Base-by-base conservation (phyloP, 176 grass and related monocot species). In the Triticum timopheevii region DNA sequence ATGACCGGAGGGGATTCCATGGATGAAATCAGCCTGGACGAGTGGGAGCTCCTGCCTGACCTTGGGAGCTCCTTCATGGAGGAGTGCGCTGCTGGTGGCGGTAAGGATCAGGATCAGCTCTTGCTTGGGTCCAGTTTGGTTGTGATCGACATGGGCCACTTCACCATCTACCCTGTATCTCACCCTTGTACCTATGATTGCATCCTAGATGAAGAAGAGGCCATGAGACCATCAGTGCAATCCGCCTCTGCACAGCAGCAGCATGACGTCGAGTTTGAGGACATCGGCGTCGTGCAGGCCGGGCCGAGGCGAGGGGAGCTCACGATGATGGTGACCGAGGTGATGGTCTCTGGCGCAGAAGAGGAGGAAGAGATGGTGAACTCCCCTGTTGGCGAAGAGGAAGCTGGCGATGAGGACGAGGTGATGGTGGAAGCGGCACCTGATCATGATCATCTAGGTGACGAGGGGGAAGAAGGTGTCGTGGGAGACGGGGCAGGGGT, bases 21-120 rank as follows among this genome's bases (percentile, higher is more conserved):
- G 86, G 82, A 88, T 52, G 33, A 35, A 1, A 94, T 93, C 82
- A 90, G 77, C 86, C 54, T 99, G 54, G 94, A 94, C 28, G 94
- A 96, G 22, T 99, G 97, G 97, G 97, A 94, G 86, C 27, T 99
- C 80, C 86, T 99, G 63, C 94, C 96, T 38, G 91, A 85, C 78
- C 80, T 70, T 58, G 76, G 61, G 42, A 90, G 67, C 44, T 84
- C 42, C 85, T 85, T 81, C 84, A 36, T 89, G 89, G 84, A 66
- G 39, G 63, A 89, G 49, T 82, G 40, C 70, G 3, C 31, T 56
- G 65, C 31, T 56, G 58, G n/a, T 79, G 56, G 49, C 47, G 80
- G 70, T 67, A 88, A 88, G 85, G 87, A 77, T 65, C 83, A 86
- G 85, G 87, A 77, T 65, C 83, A 83, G 82, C 47, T 86, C 79